phyloP scores from a whole-genome alignment of 768 basidiomycete genomes.

The Mycena indigotica region DNA sequence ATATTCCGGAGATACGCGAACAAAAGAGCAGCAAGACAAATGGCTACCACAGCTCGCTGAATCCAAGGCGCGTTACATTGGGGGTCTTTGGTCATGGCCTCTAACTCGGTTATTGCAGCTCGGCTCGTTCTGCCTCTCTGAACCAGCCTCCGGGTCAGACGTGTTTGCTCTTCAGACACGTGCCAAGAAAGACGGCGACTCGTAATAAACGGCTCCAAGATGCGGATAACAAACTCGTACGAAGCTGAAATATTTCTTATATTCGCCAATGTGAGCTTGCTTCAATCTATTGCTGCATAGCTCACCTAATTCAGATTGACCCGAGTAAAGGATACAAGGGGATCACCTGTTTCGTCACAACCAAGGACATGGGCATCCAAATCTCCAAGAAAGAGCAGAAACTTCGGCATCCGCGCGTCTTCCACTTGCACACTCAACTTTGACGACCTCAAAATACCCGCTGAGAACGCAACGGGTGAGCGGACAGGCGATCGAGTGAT shows the following conservation, averaged over 20 bases:
- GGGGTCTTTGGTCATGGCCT: neutral
- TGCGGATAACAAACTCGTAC: constrained; percentile 98
- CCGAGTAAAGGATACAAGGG: constrained; percentile 97
- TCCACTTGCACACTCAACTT: constrained; percentile 95
- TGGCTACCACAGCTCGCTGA: constrained; percentile 85
- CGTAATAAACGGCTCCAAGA: constrained; percentile 95
- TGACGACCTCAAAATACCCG: constrained; percentile 83
- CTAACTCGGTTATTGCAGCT: constrained; percentile 64
- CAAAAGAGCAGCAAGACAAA: constrained; percentile 80
- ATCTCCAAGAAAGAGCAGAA: constrained; percentile 99
- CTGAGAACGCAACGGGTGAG: constrained; percentile 87
- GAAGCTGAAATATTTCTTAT: constrained; percentile 92
- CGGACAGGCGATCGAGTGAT: constrained; percentile 95
- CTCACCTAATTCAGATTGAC: constrained; percentile 53
- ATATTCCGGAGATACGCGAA: constrained; percentile 86
- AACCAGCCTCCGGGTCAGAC: constrained; percentile 91
- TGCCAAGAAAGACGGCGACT: constrained; percentile 82
- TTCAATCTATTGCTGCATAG: neutral
- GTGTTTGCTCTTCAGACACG: constrained; percentile 96
- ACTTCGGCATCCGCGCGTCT: constrained; percentile 92
- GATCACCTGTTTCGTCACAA: constrained; percentile 96
- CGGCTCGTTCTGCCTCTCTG: constrained; percentile 94
- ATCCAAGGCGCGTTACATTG: constrained; percentile 51
- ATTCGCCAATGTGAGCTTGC: constrained; percentile 79
- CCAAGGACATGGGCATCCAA: constrained; percentile 94